phyloP scores from a whole-genome alignment of 176 grass and related monocot species.

The Oryza meyeriana region DNA sequence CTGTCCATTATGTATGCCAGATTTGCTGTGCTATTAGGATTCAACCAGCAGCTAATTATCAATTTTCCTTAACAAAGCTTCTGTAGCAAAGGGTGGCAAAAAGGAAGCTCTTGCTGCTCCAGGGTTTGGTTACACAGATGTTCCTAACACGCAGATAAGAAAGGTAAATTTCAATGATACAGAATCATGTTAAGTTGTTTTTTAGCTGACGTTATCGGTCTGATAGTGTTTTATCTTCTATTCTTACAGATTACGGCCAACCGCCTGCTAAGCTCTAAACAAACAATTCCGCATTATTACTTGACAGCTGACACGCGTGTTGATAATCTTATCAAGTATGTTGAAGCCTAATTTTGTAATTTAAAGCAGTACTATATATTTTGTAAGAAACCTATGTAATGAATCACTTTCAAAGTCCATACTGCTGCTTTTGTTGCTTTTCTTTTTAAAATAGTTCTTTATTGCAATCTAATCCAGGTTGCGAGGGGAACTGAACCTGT shows the following conservation, averaged over 20 bases:
- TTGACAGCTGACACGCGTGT: conserved; percentile 77
- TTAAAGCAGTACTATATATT: neutral
- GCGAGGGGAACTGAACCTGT: conserved; percentile 69
- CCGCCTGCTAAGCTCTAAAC: conserved; percentile 75
- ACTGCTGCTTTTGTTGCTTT: neutral
- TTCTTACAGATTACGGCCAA: conserved; percentile 72
- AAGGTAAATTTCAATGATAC: conserved; percentile 48
- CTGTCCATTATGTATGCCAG: neutral
- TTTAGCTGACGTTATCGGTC: neutral
- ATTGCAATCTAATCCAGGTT: conserved; percentile 46
- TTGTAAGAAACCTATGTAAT: neutral
- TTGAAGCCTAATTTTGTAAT: conserved; percentile 19
- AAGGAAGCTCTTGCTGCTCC: conserved; percentile 45
- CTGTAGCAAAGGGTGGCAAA: conserved; percentile 49
- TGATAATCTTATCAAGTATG: conserved; percentile 88
- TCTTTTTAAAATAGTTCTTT: neutral
- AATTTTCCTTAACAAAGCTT: conserved; percentile 46
- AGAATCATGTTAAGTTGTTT: neutral
- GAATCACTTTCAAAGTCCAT: neutral
- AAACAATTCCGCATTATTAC: conserved; percentile 97
- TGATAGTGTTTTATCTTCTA: conserved; percentile 9
- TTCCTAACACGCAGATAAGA: conserved; percentile 90
- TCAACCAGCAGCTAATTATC: neutral
- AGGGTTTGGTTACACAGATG: conserved; percentile 63
- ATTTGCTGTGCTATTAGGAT: conserved; percentile 11